Conservation (phyloP, 192 early-diverging fungal species). For the Entrophospora sp. region DNA sequence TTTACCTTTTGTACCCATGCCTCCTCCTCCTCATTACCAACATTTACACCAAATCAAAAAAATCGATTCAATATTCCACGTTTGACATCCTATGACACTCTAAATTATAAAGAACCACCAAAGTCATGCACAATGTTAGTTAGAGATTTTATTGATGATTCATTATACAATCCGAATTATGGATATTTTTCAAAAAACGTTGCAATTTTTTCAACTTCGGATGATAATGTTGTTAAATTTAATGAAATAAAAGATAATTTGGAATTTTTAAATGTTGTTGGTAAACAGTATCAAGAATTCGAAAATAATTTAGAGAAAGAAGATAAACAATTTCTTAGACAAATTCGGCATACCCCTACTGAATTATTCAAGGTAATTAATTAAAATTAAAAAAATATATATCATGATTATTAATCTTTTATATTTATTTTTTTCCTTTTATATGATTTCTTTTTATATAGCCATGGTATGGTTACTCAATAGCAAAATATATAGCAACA, state of each 20-base stretch:
- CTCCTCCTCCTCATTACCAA: no score
- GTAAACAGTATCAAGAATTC: slow-evolving; percentile 69
- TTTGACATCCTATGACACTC: no score
- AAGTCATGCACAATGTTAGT: slow-evolving; percentile 58
- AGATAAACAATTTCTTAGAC: slow-evolving; percentile 49
- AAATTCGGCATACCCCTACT: slow-evolving; percentile 98
- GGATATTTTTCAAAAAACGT: slow-evolving; percentile 98
- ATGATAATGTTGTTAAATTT: slow-evolving; percentile 56
- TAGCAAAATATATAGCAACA: slow-evolving; percentile 80
- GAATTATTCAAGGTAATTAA: slow-evolving; percentile 76
- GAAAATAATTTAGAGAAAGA: slow-evolving; percentile 67
- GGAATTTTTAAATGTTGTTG: slow-evolving; percentile 65
- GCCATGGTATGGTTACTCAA: slow-evolving; percentile 88
- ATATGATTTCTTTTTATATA: slow-evolving; percentile 16
- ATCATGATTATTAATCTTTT: neutral
- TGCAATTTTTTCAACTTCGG: slow-evolving; percentile 64
- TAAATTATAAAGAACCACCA: no score
- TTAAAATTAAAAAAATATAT: no score
- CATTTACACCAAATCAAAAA: no score
- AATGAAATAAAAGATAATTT: slow-evolving; percentile 54
- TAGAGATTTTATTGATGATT: slow-evolving; percentile 89
- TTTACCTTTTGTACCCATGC: no score
- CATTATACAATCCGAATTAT: slow-evolving; percentile 92
- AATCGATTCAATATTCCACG: no score
- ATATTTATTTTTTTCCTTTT: neutral